Evolutionary conservation across 176 grass and related monocot genomes (phyloP), one percentile per base, ranked within the genome.

Genomic region (Triticum monococcum): DNA sequence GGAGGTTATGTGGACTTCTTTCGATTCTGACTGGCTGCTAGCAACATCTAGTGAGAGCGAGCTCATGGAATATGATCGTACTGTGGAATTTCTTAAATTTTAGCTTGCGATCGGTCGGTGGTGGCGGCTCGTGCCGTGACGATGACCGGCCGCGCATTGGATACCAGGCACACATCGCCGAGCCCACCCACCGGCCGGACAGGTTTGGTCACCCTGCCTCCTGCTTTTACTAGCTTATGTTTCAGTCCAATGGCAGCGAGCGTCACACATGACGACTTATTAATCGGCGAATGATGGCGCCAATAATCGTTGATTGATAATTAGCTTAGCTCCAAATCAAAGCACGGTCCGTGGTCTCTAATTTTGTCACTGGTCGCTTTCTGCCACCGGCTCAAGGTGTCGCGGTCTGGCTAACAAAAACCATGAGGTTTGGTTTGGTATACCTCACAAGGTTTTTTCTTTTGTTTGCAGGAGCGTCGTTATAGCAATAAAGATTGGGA

Each of bases 311-410:
- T 38, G 73, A 71, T 75, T 17, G 41, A 75, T 57, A 9, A 57
- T 75, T 62, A 73, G 80, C 80, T 56, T 59, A 23, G 79, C 64
- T 83, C 84, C 79, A 86, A 83, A 78, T 40, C 4, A 16, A 64
- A 16, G 66, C 24, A 45, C 80, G 9, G 43, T 46, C 20, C 80
- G 12, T 45, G 59, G 28, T 52, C 84, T 80, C 71, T 76, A 68
- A 6, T 68, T 90, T 87, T 90, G 85, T 87, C 85, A 28, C 2
- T 30, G 66, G 75, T 87, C 75, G 68, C 75, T 80, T 87, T 91
- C 85, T 7, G 36, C 36, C 78, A 77, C 83, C 78, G 7, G 32
- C 46, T 64, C 11, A 31, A 33, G 5, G 31, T 54, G 59, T 70
- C 17, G 24, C 5, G 24, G 28, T 57, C 41, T 73, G 45, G 40